phyloP scores from a whole-genome alignment of 2,329 filamentous ascomycete species.

The Penicillium hordei region DNA sequence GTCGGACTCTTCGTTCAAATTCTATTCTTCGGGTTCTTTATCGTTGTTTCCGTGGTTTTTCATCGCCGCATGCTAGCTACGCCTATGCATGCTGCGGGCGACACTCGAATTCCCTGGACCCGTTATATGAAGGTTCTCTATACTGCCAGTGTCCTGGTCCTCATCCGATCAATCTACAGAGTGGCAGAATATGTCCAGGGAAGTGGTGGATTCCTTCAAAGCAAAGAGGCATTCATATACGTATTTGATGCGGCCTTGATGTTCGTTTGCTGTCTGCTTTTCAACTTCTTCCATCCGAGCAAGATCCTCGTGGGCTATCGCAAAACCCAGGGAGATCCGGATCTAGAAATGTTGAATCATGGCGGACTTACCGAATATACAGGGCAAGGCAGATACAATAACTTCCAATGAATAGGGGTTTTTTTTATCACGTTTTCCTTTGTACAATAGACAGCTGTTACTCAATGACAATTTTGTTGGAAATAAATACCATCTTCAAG shows the following conservation, averaged over 20 bases:
- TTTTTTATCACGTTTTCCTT: background rate
- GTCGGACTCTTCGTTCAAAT: conserved; percentile 24
- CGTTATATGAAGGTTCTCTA: conserved; percentile 20
- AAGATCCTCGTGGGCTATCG: conserved; percentile 2
- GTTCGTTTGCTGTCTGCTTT: conserved; percentile 15
- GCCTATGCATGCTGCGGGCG: conserved; percentile 1
- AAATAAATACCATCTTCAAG: background rate
- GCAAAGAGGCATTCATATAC: conserved; percentile 18
- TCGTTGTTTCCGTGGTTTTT: conserved; percentile 18
- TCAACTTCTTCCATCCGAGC: conserved; percentile 18
- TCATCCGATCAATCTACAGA: conserved; percentile 20
- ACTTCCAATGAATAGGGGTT: too few species aligned
- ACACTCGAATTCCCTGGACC: conserved; percentile 9
- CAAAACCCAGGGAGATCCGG: background rate
- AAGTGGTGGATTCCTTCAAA: conserved; percentile 15
- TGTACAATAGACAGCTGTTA: background rate
- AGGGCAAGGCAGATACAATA: background rate
- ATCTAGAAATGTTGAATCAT: conserved; percentile 15
- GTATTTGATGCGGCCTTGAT: conserved; percentile 19
- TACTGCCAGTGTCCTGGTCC: conserved; percentile 12
- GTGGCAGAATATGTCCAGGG: conserved; percentile 21
- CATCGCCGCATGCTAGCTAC: conserved; percentile 18
- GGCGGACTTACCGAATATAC: background rate
- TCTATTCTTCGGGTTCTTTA: conserved; percentile 24
- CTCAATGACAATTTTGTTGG: too few species aligned